phyloP scores from a whole-genome alignment of 768 basidiomycete species.

The Pleurotus salmoneostramineus region DNA sequence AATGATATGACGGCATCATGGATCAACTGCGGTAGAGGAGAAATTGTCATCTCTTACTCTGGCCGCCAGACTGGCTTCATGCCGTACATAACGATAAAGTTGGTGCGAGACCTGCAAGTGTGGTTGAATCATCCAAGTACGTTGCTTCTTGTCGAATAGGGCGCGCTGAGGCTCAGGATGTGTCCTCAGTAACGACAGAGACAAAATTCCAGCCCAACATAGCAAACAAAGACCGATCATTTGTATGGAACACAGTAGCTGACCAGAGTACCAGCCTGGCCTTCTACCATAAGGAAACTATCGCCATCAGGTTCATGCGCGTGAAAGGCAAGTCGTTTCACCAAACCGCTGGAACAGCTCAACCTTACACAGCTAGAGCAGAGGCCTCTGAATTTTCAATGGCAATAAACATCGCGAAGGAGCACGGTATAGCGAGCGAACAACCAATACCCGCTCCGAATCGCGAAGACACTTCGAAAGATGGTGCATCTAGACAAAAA shows the following conservation, averaged over 20 bases:
- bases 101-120: background rate
- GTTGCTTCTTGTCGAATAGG: background rate
- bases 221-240: background rate
- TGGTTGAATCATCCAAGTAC: background rate
- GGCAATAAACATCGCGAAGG: background rate
- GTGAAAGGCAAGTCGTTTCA: background rate
- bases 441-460: background rate
- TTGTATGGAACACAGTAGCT: background rate
- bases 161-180: background rate
- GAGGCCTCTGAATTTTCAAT: background rate
- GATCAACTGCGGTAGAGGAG: background rate
- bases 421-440: background rate
- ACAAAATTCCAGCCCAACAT: background rate
- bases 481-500: no score
- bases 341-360: background rate
- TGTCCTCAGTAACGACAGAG: background rate
- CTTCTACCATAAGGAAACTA: constrained; percentile 8
- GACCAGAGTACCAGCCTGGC: constrained; percentile 10
- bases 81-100: background rate
- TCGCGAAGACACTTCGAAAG: background rate
- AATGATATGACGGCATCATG: background rate
- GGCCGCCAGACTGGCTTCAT: background rate
- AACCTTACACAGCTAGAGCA: background rate
- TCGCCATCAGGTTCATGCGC: background rate
- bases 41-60: background rate